These are phyloP conservation scores for Malassezia pachydermatis DNA, from an alignment of 1,284 basidiomycete species.

Conservation along the genomic window DNA sequence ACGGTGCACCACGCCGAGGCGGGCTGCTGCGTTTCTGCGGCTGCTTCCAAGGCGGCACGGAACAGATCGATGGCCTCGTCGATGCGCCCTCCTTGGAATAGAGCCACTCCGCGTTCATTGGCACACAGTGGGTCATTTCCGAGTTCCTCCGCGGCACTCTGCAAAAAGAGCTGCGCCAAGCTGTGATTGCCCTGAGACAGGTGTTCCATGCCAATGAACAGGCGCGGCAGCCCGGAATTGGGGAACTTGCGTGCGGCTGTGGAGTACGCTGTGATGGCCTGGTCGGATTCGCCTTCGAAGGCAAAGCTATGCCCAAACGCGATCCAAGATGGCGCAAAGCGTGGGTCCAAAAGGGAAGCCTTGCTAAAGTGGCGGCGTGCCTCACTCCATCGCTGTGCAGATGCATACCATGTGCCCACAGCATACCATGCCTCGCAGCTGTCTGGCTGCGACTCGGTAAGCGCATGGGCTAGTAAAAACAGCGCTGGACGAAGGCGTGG, in stretches of 20 bases:
- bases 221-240: slow-evolving; percentile 79
- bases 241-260: slow-evolving; percentile 88
- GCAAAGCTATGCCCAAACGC: slow-evolving; percentile 96
- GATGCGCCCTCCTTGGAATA: slow-evolving; percentile 69
- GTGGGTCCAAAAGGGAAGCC: slow-evolving; percentile 88
- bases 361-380: slow-evolving; percentile 55
- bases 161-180: slow-evolving; percentile 76
- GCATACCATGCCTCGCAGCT: slow-evolving; percentile 93
- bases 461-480: slow-evolving; percentile 87
- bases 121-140: slow-evolving; percentile 74
- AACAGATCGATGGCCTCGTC: slow-evolving; percentile 56
- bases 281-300: slow-evolving; percentile 87
- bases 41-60: slow-evolving; percentile 53
- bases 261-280: slow-evolving; percentile 93
- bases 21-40: slow-evolving; percentile 64
- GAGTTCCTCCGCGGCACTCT: slow-evolving; percentile 68
- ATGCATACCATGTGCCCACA: slow-evolving; percentile 92
- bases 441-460: slow-evolving; percentile 81
- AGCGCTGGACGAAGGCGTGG: slow-evolving; percentile 78
- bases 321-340: slow-evolving; percentile 92
- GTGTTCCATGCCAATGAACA: slow-evolving; percentile 98
- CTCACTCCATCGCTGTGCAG: slow-evolving; percentile 59
- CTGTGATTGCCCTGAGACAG: slow-evolving; percentile 73
- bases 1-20: slow-evolving; percentile 73
- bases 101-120: slow-evolving; percentile 88